Conservation (phyloP, 768 basidiomycete species). For the Naematelia aurantialba region DNA sequence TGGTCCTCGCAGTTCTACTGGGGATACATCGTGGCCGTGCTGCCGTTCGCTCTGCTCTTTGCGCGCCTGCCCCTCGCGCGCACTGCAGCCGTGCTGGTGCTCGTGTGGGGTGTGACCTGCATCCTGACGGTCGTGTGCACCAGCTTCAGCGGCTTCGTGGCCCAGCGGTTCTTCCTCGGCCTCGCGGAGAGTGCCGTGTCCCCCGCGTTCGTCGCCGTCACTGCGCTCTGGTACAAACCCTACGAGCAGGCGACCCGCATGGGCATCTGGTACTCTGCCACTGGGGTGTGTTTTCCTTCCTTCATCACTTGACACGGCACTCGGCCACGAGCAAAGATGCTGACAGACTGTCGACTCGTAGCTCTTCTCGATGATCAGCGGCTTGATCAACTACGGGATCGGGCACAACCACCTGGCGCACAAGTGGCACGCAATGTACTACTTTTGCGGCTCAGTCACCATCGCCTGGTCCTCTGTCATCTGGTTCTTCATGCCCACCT, state of each 20-base stretch:
- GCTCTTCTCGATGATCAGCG: conserved; percentile 51
- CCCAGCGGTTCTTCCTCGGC: conserved; percentile 47
- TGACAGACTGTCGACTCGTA: neutral
- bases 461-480: conserved; percentile 47
- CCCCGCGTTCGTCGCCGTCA: conserved; percentile 51
- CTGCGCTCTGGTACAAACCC: conserved; percentile 51
- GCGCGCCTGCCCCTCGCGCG: conserved; percentile 26
- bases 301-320: no score
- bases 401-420: conserved; percentile 33
- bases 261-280: conserved; percentile 50
- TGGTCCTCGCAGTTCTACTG: conserved; percentile 42
- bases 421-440: conserved; percentile 48
- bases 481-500: conserved; percentile 47
- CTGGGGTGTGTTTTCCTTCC: conserved; percentile 32
- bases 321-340: neutral
- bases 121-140: conserved; percentile 35
- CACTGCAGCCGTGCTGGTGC: conserved; percentile 19
- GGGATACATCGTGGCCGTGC: conserved; percentile 46
- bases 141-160: conserved; percentile 39
- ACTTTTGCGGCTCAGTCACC: conserved; percentile 49
- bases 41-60: conserved; percentile 45
- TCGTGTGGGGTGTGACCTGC: conserved; percentile 40
- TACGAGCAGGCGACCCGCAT: conserved; percentile 48
- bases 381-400: conserved; percentile 51
- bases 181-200: conserved; percentile 46